Conservation (phyloP, 176 grass and related monocot species). For the Carex littledalei region DNA sequence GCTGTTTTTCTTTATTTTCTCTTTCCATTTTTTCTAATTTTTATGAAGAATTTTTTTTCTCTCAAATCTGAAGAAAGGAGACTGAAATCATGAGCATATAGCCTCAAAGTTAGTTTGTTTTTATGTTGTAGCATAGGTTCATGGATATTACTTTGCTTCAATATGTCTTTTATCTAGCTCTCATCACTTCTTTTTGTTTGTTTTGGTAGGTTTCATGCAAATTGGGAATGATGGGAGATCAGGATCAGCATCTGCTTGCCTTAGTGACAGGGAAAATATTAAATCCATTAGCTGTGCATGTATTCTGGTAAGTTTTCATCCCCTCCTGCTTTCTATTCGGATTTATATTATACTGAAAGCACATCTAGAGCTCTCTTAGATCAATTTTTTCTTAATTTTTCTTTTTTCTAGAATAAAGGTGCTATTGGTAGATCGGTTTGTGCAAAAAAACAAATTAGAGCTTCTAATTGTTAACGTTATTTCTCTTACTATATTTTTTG, state of each 20-base stretch:
- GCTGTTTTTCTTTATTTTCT: neutral
- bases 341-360: neutral
- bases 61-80: neutral
- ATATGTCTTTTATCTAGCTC: neutral
- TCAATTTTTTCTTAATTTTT: neutral
- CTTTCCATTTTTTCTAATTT: neutral
- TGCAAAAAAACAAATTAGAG: neutral
- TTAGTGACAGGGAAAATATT: neutral
- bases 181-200: neutral
- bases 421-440: neutral
- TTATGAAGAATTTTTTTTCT: neutral
- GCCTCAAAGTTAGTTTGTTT: neutral
- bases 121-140: neutral
- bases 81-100: neutral
- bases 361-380: neutral
- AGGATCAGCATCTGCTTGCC: neutral
- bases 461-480: neutral
- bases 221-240: neutral
- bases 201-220: neutral
- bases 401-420: neutral
- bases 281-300: neutral
- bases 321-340: neutral
- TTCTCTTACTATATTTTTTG: neutral
- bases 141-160: neutral
- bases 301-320: neutral